Percentiles rank a stretch among this genome's conserved stretches.
These are phyloP conservation scores for Psilocybe tampanensis DNA, from an alignment of 768 basidiomycete genomes.

Conservation along the genomic window DNA sequence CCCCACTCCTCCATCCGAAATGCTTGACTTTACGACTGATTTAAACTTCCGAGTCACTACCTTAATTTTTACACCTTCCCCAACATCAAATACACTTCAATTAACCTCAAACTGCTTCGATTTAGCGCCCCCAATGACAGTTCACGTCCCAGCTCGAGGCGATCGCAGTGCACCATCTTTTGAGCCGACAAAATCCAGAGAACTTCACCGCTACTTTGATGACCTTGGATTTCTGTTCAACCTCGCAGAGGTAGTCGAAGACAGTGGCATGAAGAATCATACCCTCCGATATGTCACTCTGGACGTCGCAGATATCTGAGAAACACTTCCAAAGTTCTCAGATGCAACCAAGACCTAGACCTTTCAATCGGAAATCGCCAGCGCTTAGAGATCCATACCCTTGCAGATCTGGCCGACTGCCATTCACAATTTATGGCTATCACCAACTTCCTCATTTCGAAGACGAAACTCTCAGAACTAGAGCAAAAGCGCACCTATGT, in stretches of 20 bases:
- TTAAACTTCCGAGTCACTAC: background rate
- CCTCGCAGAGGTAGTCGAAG: background rate
- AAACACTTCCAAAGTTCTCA: too few species aligned
- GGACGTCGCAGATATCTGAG: constrained; percentile 1
- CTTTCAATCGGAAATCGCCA: constrained; percentile 21
- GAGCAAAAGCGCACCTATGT: too few species aligned
- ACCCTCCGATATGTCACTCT: background rate
- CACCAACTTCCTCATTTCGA: background rate
- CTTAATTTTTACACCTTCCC: background rate
- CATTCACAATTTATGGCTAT: background rate
- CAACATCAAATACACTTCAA: too few species aligned
- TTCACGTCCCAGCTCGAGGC: constrained; percentile 11
- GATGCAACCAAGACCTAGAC: constrained; percentile 31
- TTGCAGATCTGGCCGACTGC: background rate
- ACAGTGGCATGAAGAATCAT: background rate
- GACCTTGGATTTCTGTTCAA: background rate
- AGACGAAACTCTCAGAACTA: background rate
- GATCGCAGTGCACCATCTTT: background rate
- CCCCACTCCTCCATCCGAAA: too few species aligned
- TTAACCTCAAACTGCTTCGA: too few species aligned
- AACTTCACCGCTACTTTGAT: background rate
- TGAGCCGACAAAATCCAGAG: background rate
- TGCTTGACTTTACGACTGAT: too few species aligned
- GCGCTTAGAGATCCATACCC: constrained; percentile 10
- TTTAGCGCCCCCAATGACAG: background rate